phyloP scores from a whole-genome alignment of 257 asterid species.

The Voacanga thouarsii region DNA sequence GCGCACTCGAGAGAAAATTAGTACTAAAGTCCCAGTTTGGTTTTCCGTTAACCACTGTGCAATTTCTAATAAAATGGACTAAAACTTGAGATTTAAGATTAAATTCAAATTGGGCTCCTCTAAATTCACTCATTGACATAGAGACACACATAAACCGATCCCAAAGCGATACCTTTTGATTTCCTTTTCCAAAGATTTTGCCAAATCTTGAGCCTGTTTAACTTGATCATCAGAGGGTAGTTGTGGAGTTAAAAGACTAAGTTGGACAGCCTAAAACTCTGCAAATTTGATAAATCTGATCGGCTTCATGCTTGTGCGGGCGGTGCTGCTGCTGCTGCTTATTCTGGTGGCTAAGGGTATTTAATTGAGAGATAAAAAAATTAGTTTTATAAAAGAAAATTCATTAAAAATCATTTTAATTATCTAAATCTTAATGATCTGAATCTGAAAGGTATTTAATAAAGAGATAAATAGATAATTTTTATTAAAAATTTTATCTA shows the following conservation, averaged over 20 bases:
- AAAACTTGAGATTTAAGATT: neutral
- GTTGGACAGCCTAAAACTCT: no score
- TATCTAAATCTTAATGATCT: no score
- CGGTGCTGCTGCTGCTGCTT: no score
- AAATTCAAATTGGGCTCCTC: neutral
- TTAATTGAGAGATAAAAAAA: no score
- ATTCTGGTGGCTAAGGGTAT: no score
- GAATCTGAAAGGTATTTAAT: no score
- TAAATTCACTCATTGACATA: neutral
- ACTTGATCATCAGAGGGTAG: constrained; percentile 61
- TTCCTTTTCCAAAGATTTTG: constrained; percentile 59
- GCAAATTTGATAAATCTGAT: no score
- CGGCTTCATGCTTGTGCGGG: no score
- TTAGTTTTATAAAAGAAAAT: no score
- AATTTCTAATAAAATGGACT: neutral
- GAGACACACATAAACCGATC: neutral
- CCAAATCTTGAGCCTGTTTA: constrained; percentile 62
- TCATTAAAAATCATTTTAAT: no score
- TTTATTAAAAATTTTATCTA: no score
- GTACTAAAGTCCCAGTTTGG: neutral
- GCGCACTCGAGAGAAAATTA: neutral
- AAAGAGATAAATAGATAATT: no score
- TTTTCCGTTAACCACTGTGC: neutral
- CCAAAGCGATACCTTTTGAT: constrained; percentile 54
- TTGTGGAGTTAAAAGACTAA: constrained; percentile 89